Conservation (phyloP, 768 basidiomycete species). For the Hygrocybe coccinea region DNA sequence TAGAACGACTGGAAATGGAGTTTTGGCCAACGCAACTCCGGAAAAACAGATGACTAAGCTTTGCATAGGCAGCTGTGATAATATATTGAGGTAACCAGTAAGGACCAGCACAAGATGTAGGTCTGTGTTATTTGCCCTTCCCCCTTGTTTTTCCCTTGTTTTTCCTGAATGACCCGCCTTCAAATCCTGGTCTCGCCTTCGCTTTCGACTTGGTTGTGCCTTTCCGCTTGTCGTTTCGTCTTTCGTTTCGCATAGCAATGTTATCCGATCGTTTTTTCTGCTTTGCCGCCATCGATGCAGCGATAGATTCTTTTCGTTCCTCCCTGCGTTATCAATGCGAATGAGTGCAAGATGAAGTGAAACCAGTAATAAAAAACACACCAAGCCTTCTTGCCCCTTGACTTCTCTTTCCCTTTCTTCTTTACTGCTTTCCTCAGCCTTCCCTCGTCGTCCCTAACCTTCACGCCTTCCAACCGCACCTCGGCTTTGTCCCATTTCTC, state of each 20-base stretch:
- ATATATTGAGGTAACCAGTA: no score
- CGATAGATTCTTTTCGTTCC: conserved; percentile 76
- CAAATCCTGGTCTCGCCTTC: conserved; percentile 79
- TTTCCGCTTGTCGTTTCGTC: conserved; percentile 64
- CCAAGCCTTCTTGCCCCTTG: conserved; percentile 82
- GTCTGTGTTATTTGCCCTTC: conserved; percentile 20
- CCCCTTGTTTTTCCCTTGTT: conserved; percentile 34
- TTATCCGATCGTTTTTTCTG: conserved; percentile 92
- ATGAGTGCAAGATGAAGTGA: conserved; percentile 3
- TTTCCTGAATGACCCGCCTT: conserved; percentile 76
- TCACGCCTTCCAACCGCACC: conserved; percentile 82
- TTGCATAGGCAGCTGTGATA: no score
- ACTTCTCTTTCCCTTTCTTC: conserved; percentile 86
- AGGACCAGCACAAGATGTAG: no score
- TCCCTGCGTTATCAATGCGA: conserved; percentile 48
- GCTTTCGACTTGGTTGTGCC: conserved; percentile 43
- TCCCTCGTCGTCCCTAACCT: conserved; percentile 81
- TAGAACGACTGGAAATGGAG: no score
- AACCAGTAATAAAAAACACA: conserved; percentile 34
- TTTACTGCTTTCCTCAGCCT: conserved; percentile 91
- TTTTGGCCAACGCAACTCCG: no score
- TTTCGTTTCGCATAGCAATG: conserved; percentile 79
- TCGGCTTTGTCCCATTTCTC: conserved; percentile 90
- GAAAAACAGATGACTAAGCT: no score
- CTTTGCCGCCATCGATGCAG: conserved; percentile 71